phyloP scores from a whole-genome alignment of 345 rosid genomes.

The Pistacia vera region DNA sequence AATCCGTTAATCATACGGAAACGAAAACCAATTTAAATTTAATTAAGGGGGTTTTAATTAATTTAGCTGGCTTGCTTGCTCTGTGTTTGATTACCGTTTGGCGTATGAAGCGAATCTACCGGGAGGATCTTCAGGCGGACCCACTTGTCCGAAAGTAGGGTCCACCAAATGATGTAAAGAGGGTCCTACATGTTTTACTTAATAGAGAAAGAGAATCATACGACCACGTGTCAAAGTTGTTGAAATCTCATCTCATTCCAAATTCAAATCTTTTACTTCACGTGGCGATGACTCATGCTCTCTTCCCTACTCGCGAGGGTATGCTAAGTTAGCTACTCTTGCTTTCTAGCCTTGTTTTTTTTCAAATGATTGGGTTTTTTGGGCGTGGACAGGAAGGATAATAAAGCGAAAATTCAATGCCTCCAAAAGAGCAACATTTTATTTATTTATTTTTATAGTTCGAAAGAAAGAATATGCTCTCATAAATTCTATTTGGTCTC shows the following conservation, averaged over 20 bases:
- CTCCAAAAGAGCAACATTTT: conserved; percentile 3
- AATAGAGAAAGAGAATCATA: neutral
- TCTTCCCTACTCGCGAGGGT: neutral
- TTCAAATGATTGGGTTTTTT: neutral
- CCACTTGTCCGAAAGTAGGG: neutral
- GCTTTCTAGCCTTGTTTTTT: neutral
- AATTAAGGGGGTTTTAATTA: no score
- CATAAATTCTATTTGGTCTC: neutral
- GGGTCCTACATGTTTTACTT: conserved; percentile 3
- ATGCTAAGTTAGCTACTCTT: neutral
- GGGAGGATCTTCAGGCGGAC: neutral
- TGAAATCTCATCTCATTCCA: neutral
- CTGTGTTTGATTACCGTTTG: neutral
- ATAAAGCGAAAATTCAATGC: neutral
- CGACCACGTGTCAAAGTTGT: conserved; percentile 14
- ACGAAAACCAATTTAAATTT: no score
- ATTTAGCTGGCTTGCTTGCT: no score
- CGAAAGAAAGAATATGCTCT: neutral
- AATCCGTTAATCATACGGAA: no score
- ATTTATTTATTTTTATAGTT: neutral
- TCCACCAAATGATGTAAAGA: neutral
- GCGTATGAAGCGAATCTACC: neutral
- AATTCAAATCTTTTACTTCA: neutral
- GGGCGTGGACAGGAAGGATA: neutral
- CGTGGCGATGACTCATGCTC: conserved; percentile 4